Evolutionary conservation across 202 grass and related monocot species (phyloP), one percentile per base, ranked within the genome.

Genomic region (Eragrostis tef): DNA sequence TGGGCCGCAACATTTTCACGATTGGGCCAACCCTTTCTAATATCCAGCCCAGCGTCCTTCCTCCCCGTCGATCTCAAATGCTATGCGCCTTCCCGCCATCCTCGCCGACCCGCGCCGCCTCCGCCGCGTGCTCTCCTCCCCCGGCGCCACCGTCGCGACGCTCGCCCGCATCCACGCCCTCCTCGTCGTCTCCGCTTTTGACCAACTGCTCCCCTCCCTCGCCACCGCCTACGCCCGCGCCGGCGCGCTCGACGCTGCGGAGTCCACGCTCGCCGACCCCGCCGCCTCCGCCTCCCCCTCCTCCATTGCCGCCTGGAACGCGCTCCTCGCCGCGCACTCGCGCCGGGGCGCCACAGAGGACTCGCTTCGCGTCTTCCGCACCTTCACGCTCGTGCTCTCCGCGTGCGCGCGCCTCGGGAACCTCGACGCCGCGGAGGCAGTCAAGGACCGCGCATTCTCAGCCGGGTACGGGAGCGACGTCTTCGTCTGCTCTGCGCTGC

Each of bases 361-460:
- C 21, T 74, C 80, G 31, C 85, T 93, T 26, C 87, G 87, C 70
- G 73, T 93, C 73, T 90, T 90, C 74, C 81, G 78, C 64, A 90
- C 91, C 66, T 87, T 93, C 87, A 93, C 91, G 7, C 77, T 93
- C 77, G 82, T 87, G 63, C 87, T 93, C 64, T 85, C 81, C 46
- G 87, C 91, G 25, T 93, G 87, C 68, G 85, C 81, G 29, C 87
- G 86, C 68, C 76, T 87, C 17, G 58, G 77, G 29, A 74, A 93
- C 46, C 64, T 93, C 31, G 63, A 8, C 51, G 10, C 85, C 15
- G 91, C 81, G 3, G 74, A 88, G 73, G 24, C 25, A 68, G 27
- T 93, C 64, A 80, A 29, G 74, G 66, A 21, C 43, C 85, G 75
- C 64, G 85, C 91, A 0, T 67, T 43, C 12, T 11, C 46, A 20